Percentiles rank a stretch among this genome's conserved stretches.
Conservation (phyloP, 805 yeast species). For the Brettanomyces custersianus region DNA sequence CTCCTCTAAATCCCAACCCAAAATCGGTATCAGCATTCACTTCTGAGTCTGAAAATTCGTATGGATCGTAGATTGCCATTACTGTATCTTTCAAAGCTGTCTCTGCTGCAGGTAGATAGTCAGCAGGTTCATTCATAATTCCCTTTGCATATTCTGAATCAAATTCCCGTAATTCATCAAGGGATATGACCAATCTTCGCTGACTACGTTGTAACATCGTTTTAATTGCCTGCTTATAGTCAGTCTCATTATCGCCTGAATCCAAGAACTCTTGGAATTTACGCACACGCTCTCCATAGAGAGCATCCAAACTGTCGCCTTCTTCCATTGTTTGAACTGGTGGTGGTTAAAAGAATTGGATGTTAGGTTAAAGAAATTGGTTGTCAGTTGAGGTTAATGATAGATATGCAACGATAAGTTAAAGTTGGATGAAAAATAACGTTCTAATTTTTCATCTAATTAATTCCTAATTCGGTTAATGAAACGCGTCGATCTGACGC, state of each 20-base stretch:
- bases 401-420: no score
- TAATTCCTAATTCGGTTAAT: no score
- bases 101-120: conserved; percentile 82
- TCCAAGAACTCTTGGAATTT: conserved; percentile 79
- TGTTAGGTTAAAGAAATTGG: neutral
- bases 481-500: no score
- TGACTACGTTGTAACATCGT: conserved; percentile 61
- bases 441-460: neutral
- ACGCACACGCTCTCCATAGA: conserved; percentile 75
- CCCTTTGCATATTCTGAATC: conserved; percentile 72
- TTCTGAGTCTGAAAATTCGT: conserved; percentile 41
- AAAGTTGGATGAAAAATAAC: neutral
- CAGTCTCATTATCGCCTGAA: conserved; percentile 42
- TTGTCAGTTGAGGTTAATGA: no score
- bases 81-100: conserved; percentile 78
- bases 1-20: conserved; percentile 76
- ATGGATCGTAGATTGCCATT: conserved; percentile 58
- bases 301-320: conserved; percentile 23
- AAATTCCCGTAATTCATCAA: conserved; percentile 84
- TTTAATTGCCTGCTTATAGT: conserved; percentile 62
- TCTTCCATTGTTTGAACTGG: conserved; percentile 20
- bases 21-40: conserved; percentile 54
- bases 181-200: conserved; percentile 60
- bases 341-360: neutral
- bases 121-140: conserved; percentile 66